phyloP scores from a whole-genome alignment of 257 asterid species.

The Solanum arcanum region DNA sequence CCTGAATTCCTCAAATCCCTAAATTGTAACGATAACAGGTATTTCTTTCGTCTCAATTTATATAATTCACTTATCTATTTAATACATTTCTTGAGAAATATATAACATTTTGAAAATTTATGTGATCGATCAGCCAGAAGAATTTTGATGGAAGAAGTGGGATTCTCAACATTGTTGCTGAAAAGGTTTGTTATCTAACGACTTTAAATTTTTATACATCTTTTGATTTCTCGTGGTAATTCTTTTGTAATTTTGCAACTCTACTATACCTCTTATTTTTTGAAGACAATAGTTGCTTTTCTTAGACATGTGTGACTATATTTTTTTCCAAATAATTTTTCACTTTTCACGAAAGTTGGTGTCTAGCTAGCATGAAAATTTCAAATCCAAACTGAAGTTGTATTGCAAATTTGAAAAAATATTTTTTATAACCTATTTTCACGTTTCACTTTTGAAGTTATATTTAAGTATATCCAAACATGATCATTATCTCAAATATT shows the following conservation, averaged over 20 bases:
- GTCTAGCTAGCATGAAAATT: no score
- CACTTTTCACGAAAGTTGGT: no score
- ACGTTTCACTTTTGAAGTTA: neutral
- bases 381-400: no score
- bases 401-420: neutral
- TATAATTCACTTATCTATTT: neutral
- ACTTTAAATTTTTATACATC: neutral
- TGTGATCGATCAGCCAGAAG: slow-evolving; percentile 16
- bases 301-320: neutral
- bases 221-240: neutral
- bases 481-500: neutral
- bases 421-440: neutral
- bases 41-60: neutral
- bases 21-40: slow-evolving; percentile 26
- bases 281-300: neutral
- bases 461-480: no score
- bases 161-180: slow-evolving; percentile 26
- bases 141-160: slow-evolving; percentile 35
- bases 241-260: neutral
- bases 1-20: slow-evolving; percentile 34
- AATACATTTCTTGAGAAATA: neutral
- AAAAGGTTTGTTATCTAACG: slow-evolving; percentile 18
- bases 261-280: neutral
- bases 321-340: no score
- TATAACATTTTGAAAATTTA: neutral